Evolutionary conservation across 1,139 yeast genomes (phyloP).

Genomic region (Waltiozyma sp.): DNA sequence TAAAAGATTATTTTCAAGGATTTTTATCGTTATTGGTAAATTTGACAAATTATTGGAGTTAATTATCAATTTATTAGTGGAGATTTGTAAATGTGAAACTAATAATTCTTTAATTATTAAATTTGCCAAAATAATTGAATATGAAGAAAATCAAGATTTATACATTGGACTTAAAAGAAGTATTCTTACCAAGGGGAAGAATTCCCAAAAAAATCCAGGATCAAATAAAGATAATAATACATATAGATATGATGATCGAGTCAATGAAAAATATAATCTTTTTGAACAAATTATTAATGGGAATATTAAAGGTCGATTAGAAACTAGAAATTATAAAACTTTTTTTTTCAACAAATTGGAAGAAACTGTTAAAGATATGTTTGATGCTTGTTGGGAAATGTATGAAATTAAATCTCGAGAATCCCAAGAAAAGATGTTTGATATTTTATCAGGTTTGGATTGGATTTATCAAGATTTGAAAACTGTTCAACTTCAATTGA

Average conservation of each 20-base stretch:
- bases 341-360: slow-evolving; percentile 54
- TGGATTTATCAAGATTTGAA: slow-evolving; percentile 80
- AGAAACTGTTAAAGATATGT: slow-evolving; percentile 52
- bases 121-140: slow-evolving; percentile 64
- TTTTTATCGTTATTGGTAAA: slow-evolving; percentile 32
- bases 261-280: slow-evolving; percentile 11
- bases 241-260: not conserved
- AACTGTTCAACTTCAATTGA: slow-evolving; percentile 48
- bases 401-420: slow-evolving; percentile 22
- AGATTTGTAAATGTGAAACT: slow-evolving; percentile 48
- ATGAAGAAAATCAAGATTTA: slow-evolving; percentile 70
- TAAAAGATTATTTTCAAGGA: slow-evolving; percentile 41
- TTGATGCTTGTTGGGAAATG: slow-evolving; percentile 51
- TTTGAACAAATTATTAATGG: slow-evolving; percentile 27
- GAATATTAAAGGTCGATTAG: slow-evolving; percentile 29
- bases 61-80: slow-evolving; percentile 56
- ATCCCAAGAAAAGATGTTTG: slow-evolving; percentile 34
- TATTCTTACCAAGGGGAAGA: slow-evolving; percentile 25
- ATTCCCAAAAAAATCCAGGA: too few relatives aligned
- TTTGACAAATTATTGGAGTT: slow-evolving; percentile 61
- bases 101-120: slow-evolving; percentile 62
- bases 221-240: not conserved
- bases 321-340: slow-evolving; percentile 51
- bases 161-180: slow-evolving; percentile 42
- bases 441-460: slow-evolving; percentile 57